Conservation (phyloP, 257 asterid species). For the Scutellaria galericulata region DNA sequence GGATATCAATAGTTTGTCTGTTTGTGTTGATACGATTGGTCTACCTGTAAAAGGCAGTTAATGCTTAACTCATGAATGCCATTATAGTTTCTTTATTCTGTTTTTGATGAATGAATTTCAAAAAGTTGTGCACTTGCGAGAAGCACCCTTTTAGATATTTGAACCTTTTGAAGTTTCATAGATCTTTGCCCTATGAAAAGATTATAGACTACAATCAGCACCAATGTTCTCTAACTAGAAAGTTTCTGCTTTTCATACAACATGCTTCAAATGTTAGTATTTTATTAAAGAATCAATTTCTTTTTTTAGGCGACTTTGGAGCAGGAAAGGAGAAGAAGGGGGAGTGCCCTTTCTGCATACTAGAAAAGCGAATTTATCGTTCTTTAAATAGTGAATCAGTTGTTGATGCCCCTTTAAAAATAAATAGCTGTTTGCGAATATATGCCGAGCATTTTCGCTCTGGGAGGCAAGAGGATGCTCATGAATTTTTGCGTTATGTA, state of each 20-base stretch:
- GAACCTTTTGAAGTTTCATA: neutral
- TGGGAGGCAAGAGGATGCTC: slow-evolving; percentile 98
- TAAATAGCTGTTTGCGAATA: slow-evolving; percentile 73
- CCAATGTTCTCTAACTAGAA: neutral
- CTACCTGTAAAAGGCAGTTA: neutral
- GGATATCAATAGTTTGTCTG: slow-evolving; percentile 13
- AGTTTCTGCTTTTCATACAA: slow-evolving; percentile 12
- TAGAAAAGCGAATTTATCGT: slow-evolving; percentile 82
- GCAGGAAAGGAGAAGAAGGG: slow-evolving; percentile 76
- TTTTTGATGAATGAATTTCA: neutral
- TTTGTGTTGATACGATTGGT: neutral
- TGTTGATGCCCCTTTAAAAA: slow-evolving; percentile 71
- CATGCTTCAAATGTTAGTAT: slow-evolving; percentile 6
- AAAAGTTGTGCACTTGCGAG: neutral
- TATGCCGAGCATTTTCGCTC: slow-evolving; percentile 81
- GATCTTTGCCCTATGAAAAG: slow-evolving; percentile 1
- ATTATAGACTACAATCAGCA: neutral
- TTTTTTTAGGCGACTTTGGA: slow-evolving; percentile 66
- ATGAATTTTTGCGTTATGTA: slow-evolving; percentile 96
- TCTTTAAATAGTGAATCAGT: slow-evolving; percentile 72
- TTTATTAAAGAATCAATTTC: slow-evolving; percentile 24
- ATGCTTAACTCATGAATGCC: slow-evolving; percentile 9
- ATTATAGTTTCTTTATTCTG: slow-evolving; percentile 11
- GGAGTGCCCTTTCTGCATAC: slow-evolving; percentile 94
- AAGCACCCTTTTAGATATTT: slow-evolving; percentile 12